A percentile compares a stretch with the other conserved stretches of the same genome.
phyloP scores from a whole-genome alignment of 2,329 filamentous ascomycete genomes.

The Orbilia javanica region DNA sequence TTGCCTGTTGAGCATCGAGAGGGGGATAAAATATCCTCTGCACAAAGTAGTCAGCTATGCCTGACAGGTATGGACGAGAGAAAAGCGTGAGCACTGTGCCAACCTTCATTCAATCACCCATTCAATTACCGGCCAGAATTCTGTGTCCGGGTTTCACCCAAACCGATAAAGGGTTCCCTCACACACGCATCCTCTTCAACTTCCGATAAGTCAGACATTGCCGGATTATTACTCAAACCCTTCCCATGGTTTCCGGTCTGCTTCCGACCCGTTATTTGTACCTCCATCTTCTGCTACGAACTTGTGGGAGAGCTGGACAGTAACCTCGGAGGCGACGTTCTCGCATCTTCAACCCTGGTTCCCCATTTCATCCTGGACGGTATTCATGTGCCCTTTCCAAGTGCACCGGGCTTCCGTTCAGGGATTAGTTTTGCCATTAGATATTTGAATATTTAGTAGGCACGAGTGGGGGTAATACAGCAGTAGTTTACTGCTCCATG shows the following conservation, averaged over 20 bases:
- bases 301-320: background rate
- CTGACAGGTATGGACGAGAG: background rate
- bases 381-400: conserved; percentile 2
- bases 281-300: conserved; percentile 8
- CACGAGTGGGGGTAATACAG: conserved; percentile 1
- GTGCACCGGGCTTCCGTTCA: background rate
- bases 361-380: conserved; percentile 27
- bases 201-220: background rate
- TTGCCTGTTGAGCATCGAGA: conserved; percentile 52
- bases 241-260: conserved; percentile 46
- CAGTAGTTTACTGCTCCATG: background rate
- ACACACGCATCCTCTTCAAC: background rate
- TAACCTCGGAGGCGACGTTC: conserved; percentile 42
- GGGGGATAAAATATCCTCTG: conserved; percentile 19
- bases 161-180: background rate
- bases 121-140: conserved; percentile 34
- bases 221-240: conserved; percentile 10
- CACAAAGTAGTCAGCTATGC: background rate
- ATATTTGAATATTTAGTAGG: background rate
- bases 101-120: background rate
- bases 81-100: background rate
- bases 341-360: conserved; percentile 47
- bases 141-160: background rate
- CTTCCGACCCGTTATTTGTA: conserved; percentile 31
- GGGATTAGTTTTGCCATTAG: conserved; percentile 12